These are phyloP conservation scores for Limonium bicolor DNA, from an alignment of 148 eudicot species.

Conservation along the genomic window DNA sequence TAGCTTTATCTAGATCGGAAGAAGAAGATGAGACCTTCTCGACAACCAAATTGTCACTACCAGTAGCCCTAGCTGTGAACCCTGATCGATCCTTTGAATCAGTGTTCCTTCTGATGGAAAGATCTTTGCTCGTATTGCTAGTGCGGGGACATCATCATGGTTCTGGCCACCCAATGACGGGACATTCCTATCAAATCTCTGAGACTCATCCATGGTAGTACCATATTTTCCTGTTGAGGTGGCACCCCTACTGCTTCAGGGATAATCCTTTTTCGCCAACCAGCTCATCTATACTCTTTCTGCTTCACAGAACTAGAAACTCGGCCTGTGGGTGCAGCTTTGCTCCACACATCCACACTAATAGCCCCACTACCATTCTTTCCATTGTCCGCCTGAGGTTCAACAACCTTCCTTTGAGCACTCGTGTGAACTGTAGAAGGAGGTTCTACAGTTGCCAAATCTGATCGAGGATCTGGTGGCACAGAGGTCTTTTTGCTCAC, in stretches of 20 bases:
- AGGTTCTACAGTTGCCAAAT: slow-evolving; percentile 23
- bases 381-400: slow-evolving; percentile 36
- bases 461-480: slow-evolving; percentile 20
- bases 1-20: slow-evolving; percentile 29
- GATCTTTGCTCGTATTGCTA: slow-evolving; percentile 20
- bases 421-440: slow-evolving; percentile 23
- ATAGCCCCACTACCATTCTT: slow-evolving; percentile 33
- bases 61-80: slow-evolving; percentile 51
- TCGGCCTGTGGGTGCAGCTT: slow-evolving; percentile 27
- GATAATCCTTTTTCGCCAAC: slow-evolving; percentile 91
- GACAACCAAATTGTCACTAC: slow-evolving; percentile 77
- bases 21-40: slow-evolving; percentile 58
- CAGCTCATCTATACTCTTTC: slow-evolving; percentile 91
- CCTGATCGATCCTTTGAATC: slow-evolving; percentile 34
- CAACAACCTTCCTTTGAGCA: slow-evolving; percentile 22
- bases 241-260: slow-evolving; percentile 89
- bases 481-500: slow-evolving; percentile 42
- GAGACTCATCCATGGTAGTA: slow-evolving; percentile 17
- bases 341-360: slow-evolving; percentile 30
- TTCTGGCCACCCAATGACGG: slow-evolving; percentile 47
- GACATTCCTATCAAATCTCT: slow-evolving; percentile 27
- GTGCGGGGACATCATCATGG: slow-evolving; percentile 17
- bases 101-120: slow-evolving; percentile 25
- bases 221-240: slow-evolving; percentile 39
- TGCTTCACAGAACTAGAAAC: slow-evolving; percentile 84